phyloP scores from a whole-genome alignment of 2,329 filamentous ascomycete species.

The Pyrenochaeta sp. region DNA sequence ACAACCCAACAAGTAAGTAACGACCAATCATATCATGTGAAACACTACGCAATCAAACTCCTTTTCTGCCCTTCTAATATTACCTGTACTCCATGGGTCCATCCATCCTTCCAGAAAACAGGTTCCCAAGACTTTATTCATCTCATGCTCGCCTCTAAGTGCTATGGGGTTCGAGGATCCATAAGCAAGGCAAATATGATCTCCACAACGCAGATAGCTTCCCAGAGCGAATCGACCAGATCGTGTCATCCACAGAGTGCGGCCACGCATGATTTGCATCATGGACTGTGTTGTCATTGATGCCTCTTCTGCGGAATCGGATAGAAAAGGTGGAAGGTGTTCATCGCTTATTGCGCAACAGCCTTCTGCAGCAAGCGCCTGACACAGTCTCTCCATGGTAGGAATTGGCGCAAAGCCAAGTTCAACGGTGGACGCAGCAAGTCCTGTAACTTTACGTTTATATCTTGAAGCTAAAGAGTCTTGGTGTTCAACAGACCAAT shows the following conservation, averaged over 20 bases:
- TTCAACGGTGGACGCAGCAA: background rate
- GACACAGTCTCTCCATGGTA: background rate
- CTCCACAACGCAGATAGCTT: conserved; percentile 3
- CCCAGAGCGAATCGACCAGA: conserved; percentile 2
- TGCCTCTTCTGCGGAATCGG: background rate
- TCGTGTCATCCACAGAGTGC: conserved; percentile 6
- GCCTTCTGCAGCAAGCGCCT: background rate
- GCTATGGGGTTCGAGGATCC: conserved; percentile 5
- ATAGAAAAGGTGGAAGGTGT: background rate
- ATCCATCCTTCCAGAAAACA: conserved; percentile 8
- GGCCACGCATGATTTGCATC: conserved; percentile 5
- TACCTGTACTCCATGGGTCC: conserved; percentile 1
- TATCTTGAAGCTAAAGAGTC: background rate
- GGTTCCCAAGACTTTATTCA: conserved; percentile 3
- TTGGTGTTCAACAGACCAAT: background rate
- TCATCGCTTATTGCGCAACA: background rate
- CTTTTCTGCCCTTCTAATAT: too few species aligned
- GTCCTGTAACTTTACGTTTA: background rate
- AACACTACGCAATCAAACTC: too few species aligned
- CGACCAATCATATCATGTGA: too few species aligned
- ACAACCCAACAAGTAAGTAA: too few species aligned
- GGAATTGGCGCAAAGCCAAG: background rate
- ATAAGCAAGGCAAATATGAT: conserved; percentile 6
- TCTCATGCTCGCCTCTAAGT: background rate
- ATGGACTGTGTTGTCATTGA: background rate